Evolutionary conservation across 768 basidiomycete species (phyloP).

Genomic region (Russula compacta): DNA sequence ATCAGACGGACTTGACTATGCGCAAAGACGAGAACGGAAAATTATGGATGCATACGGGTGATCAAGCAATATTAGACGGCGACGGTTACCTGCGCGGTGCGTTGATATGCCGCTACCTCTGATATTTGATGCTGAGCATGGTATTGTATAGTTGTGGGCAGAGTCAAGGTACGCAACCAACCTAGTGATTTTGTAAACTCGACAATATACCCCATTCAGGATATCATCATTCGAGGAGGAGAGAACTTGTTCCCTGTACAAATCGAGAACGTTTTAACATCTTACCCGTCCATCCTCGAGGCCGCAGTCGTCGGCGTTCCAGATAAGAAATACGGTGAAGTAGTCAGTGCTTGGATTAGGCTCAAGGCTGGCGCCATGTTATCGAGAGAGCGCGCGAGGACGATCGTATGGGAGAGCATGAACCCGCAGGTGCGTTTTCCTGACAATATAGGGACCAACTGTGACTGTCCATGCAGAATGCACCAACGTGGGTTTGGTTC

Average conservation of each 20-base stretch:
- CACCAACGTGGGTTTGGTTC: conserved; percentile 80
- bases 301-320: conserved; percentile 69
- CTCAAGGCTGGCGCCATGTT: conserved; percentile 27
- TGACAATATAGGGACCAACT: background rate
- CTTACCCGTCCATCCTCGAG: conserved; percentile 50
- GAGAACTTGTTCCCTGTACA: conserved; percentile 84
- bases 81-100: conserved; percentile 69
- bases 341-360: conserved; percentile 73
- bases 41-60: conserved; percentile 80
- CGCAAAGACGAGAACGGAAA: conserved; percentile 41
- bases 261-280: conserved; percentile 66
- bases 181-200: background rate
- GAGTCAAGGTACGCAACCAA: conserved; percentile 53
- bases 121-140: background rate
- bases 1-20: conserved; percentile 56
- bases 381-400: conserved; percentile 45
- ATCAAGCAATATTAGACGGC: conserved; percentile 72
- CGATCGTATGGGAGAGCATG: conserved; percentile 47
- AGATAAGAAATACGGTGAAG: conserved; percentile 60
- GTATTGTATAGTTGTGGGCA: conserved; percentile 53
- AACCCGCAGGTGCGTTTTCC: conserved; percentile 60
- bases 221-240: conserved; percentile 80
- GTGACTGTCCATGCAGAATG: conserved; percentile 41
- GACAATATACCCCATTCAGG: conserved; percentile 31
- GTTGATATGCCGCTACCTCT: conserved; percentile 20